Conservation (phyloP, 2,329 filamentous ascomycete species). For the Colletotrichum incanum region DNA sequence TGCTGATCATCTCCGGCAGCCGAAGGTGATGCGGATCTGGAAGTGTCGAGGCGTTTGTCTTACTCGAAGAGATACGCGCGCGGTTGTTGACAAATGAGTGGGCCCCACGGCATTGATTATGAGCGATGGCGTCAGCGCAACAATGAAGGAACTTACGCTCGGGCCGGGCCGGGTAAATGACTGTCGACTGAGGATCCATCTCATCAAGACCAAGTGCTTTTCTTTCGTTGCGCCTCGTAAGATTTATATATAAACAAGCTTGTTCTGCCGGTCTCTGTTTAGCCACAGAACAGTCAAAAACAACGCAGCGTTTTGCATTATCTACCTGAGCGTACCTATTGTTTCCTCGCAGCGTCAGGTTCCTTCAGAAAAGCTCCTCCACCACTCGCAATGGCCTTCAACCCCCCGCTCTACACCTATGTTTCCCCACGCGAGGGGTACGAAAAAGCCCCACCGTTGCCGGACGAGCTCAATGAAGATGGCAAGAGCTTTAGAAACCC, state of each 20-base stretch:
- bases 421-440: conserved; percentile 73
- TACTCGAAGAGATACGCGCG: conserved; percentile 16
- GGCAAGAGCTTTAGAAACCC: conserved; percentile 85
- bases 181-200: background rate
- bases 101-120: background rate
- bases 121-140: background rate
- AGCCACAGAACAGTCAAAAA: background rate
- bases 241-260: background rate
- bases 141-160: background rate
- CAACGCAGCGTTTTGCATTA: background rate
- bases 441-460: conserved; percentile 68
- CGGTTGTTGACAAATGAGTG: conserved; percentile 38
- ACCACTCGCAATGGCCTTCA: conserved; percentile 42
- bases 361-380: too few species aligned
- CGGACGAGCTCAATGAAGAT: conserved; percentile 75
- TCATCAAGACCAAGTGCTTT: background rate
- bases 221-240: background rate
- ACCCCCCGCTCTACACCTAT: conserved; percentile 62
- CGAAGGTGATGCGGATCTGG: background rate
- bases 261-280: too few species aligned
- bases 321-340: background rate
- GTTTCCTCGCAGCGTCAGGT: too few species aligned
- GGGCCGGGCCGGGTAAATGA: background rate
- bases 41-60: background rate
- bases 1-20: background rate